Evolutionary conservation across 225 moss, liverwort and hornwort genomes (phyloP).

Genomic region (Sphagnum tenellum): DNA sequence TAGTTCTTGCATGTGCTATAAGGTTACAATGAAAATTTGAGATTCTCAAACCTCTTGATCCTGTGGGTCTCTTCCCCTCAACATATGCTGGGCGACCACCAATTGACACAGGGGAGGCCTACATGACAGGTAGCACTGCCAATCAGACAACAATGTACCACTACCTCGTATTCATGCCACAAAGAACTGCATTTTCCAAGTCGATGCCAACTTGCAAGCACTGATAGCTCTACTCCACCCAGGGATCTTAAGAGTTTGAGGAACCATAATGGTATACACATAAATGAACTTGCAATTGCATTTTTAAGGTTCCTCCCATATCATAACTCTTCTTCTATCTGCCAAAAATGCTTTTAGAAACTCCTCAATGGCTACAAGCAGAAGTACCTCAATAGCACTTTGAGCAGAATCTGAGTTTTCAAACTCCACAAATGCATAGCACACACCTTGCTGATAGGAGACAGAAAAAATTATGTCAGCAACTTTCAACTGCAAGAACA

Average conservation of each 20-base stretch:
- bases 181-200: background rate
- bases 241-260: too few relatives aligned
- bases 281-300: too few relatives aligned
- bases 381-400: slow-evolving; percentile 65
- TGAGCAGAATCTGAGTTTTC: slow-evolving; percentile 64
- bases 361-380: background rate
- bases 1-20: too few relatives aligned
- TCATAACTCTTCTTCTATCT: background rate
- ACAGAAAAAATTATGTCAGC: background rate
- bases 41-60: slow-evolving; percentile 7
- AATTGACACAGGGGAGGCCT: slow-evolving; percentile 27
- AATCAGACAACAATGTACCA: background rate
- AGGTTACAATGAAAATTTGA: background rate
- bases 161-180: background rate
- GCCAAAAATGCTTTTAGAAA: background rate
- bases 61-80: slow-evolving; percentile 44
- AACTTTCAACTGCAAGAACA: background rate
- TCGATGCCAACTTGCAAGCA: too few relatives aligned
- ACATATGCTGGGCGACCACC: slow-evolving; percentile 29
- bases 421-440: slow-evolving; percentile 94
- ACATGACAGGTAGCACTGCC: background rate
- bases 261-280: too few relatives aligned
- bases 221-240: too few relatives aligned
- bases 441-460: slow-evolving; percentile 50
- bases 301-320: background rate